A percentile compares a stretch with the other conserved stretches of the same genome.
Conservation (phyloP, 768 basidiomycete species). For the Suillus bovinus region DNA sequence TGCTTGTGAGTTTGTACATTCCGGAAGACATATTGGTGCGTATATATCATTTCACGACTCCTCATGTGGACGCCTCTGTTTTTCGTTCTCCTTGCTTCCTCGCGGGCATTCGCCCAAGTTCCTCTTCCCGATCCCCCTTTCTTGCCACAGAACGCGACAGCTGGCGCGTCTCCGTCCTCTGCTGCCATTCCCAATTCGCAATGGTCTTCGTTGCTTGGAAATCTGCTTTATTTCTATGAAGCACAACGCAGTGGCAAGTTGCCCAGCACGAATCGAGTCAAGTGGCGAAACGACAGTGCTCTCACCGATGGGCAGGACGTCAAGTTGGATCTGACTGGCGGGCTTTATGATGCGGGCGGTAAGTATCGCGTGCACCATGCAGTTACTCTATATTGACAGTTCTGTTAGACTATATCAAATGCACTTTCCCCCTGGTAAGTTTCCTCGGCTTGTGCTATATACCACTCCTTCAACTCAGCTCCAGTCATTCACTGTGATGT, state of each 20-base stretch:
- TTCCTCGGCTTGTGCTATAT: not conserved
- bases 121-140: constrained; percentile 65
- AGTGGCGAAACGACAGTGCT: constrained; percentile 86
- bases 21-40: not conserved
- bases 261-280: constrained; percentile 65
- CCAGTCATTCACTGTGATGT: constrained; percentile 81
- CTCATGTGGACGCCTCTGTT: constrained; percentile 22
- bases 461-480: constrained; percentile 1
- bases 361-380: constrained; percentile 16
- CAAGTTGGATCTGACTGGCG: constrained; percentile 76
- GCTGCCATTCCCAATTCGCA: constrained; percentile 62
- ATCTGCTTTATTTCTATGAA: constrained; percentile 87
- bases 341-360: constrained; percentile 95
- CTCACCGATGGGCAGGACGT: constrained; percentile 75
- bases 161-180: constrained; percentile 51
- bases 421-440: constrained; percentile 78
- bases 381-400: constrained; percentile 5
- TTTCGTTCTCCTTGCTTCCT: constrained; percentile 19
- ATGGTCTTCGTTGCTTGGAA: constrained; percentile 82
- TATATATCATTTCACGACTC: constrained; percentile 5
- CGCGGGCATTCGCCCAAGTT: constrained; percentile 51
- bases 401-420: constrained; percentile 79
- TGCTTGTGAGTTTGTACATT: not conserved
- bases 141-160: constrained; percentile 58
- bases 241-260: constrained; percentile 84